Evolutionary conservation across 2,329 filamentous ascomycete species (phyloP).

Genomic region (Pestalotiopsis sp.): DNA sequence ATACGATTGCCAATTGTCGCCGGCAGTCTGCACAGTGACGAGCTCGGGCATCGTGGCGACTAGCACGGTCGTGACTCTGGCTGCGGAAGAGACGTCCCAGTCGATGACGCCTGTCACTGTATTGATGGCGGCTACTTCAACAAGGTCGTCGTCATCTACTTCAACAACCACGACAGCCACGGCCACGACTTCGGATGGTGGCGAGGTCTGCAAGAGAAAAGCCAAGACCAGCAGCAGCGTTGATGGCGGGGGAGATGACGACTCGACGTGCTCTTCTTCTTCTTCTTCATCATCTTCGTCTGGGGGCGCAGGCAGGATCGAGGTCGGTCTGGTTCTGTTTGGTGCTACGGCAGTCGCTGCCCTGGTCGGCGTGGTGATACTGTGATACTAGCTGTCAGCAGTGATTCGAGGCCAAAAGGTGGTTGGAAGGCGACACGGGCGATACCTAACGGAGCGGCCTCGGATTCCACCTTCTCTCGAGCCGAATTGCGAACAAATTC

Average conservation of each 20-base stretch:
- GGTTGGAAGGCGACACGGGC: background rate
- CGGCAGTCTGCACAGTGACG: conserved; percentile 5
- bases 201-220: conserved; percentile 2
- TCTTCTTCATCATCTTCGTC: no score
- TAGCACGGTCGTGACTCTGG: conserved; percentile 1
- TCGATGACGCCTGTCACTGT: conserved; percentile 23
- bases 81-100: conserved; percentile 10
- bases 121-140: conserved; percentile 17
- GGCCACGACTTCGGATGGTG: background rate
- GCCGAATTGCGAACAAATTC: background rate
- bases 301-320: background rate
- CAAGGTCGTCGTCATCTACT: conserved; percentile 2
- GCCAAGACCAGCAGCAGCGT: background rate
- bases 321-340: background rate
- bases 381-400: background rate
- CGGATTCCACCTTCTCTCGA: background rate
- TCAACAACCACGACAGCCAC: background rate
- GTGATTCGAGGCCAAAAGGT: background rate
- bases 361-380: conserved; percentile 1
- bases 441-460: background rate
- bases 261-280: background rate
- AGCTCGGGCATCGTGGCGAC: conserved; percentile 13
- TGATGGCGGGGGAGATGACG: background rate
- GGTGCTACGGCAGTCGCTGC: background rate
- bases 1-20: conserved; percentile 9